phyloP scores from a whole-genome alignment of 305 asterid genomes.

The Euphrasia arctica region DNA sequence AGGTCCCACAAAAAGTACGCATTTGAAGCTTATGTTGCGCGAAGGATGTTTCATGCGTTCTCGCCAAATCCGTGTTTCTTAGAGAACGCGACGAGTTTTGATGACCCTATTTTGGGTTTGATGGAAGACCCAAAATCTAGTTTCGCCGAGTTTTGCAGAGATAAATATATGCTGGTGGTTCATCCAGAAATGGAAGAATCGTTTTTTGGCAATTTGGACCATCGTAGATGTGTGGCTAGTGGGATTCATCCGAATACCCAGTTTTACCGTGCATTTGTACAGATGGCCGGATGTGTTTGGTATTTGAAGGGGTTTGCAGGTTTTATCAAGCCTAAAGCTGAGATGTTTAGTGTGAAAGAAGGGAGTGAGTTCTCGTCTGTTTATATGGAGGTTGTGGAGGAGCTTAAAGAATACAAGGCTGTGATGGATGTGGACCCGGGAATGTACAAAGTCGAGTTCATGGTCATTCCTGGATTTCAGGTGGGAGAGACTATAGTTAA shows the following conservation, averaged over 20 bases:
- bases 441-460: conserved; percentile 56
- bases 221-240: conserved; percentile 50
- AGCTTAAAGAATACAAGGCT: conserved; percentile 43
- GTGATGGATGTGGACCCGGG: conserved; percentile 30
- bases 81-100: conserved; percentile 40
- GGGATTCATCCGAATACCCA: conserved; percentile 68
- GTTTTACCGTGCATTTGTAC: conserved; percentile 58
- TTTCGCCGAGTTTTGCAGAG: conserved; percentile 64
- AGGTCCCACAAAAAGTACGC: conserved; percentile 73
- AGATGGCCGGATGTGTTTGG: conserved; percentile 83
- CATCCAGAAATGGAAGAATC: conserved; percentile 69
- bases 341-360: conserved; percentile 48
- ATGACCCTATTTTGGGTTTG: conserved; percentile 60
- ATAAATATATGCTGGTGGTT: conserved; percentile 53
- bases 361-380: conserved; percentile 55
- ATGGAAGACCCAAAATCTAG: conserved; percentile 56
- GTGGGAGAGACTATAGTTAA: conserved; percentile 46
- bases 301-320: conserved; percentile 49
- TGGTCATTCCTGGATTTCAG: conserved; percentile 73
- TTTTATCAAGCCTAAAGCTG: conserved; percentile 43
- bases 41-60: conserved; percentile 64
- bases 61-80: conserved; percentile 29
- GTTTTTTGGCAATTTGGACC: conserved; percentile 66
- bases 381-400: conserved; percentile 61
- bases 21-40: conserved; percentile 70